These are phyloP conservation scores for Nowakowskiella sp. DNA, from an alignment of 192 early-diverging fungal species.

Conservation along the genomic window DNA sequence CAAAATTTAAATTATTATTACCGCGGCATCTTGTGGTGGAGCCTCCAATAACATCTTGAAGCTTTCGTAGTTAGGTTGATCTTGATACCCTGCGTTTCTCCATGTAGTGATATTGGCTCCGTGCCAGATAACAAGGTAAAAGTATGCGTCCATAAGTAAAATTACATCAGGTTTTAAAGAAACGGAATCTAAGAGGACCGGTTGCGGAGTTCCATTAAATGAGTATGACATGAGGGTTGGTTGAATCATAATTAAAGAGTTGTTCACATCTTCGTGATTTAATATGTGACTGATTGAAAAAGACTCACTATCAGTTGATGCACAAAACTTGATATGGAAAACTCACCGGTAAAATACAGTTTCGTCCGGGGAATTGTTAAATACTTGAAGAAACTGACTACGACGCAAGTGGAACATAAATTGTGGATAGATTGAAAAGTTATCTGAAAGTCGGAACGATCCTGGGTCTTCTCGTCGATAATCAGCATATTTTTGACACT, in stretches of 20 bases:
- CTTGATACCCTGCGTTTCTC: constrained; percentile 93
- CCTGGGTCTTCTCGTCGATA: constrained; percentile 92
- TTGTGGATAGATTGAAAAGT: constrained; percentile 98
- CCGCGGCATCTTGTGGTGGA: constrained; percentile 76
- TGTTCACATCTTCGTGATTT: constrained; percentile 92
- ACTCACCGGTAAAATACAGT: constrained; percentile 78
- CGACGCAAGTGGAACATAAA: constrained; percentile 99
- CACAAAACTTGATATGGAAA: background rate
- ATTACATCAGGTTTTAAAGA: constrained; percentile 94
- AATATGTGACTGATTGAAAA: constrained; percentile 74
- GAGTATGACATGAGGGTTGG: constrained; percentile 90
- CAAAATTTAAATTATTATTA: constrained; percentile 13
- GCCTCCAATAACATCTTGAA: constrained; percentile 88
- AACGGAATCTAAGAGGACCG: constrained; percentile 94
- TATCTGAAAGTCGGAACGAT: constrained; percentile 80
- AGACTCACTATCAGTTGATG: background rate
- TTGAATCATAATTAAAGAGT: constrained; percentile 98
- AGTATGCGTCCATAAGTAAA: constrained; percentile 93
- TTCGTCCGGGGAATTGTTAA: constrained; percentile 98
- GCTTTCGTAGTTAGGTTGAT: constrained; percentile 88
- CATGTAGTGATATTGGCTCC: constrained; percentile 95
- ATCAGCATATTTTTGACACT: constrained; percentile 93
- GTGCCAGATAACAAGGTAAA: constrained; percentile 99
- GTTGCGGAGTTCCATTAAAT: constrained; percentile 77
- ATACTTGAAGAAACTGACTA: constrained; percentile 95